Percentiles rank a stretch among this genome's conserved stretches.
phyloP scores from a whole-genome alignment of 2,329 filamentous ascomycete genomes.

The Claviceps arundinis region DNA sequence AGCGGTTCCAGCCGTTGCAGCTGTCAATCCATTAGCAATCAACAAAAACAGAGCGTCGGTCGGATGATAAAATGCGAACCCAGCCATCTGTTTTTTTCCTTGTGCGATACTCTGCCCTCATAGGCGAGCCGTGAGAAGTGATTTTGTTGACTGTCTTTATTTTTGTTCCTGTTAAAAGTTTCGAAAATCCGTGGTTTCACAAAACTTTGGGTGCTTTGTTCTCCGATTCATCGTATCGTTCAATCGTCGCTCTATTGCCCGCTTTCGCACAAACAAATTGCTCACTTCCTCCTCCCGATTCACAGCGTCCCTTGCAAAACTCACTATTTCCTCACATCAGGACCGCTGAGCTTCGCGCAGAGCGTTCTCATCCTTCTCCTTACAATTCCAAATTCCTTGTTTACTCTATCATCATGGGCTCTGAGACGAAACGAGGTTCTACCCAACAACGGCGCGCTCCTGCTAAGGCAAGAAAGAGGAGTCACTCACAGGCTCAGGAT shows the following conservation, averaged over 20 bases:
- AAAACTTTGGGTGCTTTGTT: not conserved
- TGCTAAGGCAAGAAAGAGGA: slow-evolving; percentile 4
- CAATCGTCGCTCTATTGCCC: not conserved
- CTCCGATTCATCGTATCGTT: not conserved
- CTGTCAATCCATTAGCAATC: not conserved
- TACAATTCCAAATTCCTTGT: not conserved
- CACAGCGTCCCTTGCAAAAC: not conserved
- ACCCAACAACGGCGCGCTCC: slow-evolving; percentile 10
- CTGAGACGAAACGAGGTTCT: slow-evolving; percentile 4
- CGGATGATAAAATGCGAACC: not conserved
- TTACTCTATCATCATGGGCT: slow-evolving; percentile 4
- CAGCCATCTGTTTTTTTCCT: not conserved
- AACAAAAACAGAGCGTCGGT: not conserved
- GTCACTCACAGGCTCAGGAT: slow-evolving; percentile 7
- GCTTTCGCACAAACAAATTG: not conserved
- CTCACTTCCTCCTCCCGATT: not conserved
- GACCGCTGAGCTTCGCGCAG: not conserved
- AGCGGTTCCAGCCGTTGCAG: slow-evolving; percentile 2
- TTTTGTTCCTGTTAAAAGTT: not conserved
- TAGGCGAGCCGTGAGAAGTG: not conserved
- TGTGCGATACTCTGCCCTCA: not conserved
- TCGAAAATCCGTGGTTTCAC: not conserved
- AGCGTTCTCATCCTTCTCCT: not conserved
- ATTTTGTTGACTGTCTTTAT: not conserved
- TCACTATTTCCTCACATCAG: not conserved